Conservation (phyloP, 2,329 filamentous ascomycete genomes). For the Eurotiales sp. region DNA sequence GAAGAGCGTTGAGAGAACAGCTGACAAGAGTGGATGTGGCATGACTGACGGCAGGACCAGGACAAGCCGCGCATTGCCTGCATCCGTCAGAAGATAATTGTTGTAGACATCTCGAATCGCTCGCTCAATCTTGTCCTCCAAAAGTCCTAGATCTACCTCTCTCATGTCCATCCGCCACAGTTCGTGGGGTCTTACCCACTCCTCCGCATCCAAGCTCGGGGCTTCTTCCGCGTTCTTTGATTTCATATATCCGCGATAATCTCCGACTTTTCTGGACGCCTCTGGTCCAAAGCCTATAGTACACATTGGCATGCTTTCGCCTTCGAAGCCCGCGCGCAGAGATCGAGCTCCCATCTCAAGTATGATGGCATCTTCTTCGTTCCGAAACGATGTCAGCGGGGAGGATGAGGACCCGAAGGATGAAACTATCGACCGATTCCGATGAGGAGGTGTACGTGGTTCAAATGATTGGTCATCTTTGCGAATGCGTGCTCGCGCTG, state of each 20-base stretch:
- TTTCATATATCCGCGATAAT: slow-evolving; percentile 69
- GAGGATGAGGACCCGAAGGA: slow-evolving; percentile 53
- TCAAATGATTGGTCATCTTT: slow-evolving; percentile 22
- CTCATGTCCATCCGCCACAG: slow-evolving; percentile 76
- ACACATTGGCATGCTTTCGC: slow-evolving; percentile 72
- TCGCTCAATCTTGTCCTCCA: slow-evolving; percentile 83
- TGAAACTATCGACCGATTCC: slow-evolving; percentile 47
- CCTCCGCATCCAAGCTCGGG: slow-evolving; percentile 8
- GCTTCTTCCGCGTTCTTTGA: slow-evolving; percentile 26
- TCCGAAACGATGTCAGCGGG: slow-evolving; percentile 54
- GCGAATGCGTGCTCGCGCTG: slow-evolving; percentile 21
- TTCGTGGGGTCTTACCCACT: slow-evolving; percentile 54
- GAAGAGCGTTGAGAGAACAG: slow-evolving; percentile 74
- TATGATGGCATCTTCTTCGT: slow-evolving; percentile 80
- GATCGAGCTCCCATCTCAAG: slow-evolving; percentile 78
- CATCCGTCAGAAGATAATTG: slow-evolving; percentile 60
- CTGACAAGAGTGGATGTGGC: slow-evolving; percentile 72
- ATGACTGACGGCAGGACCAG: slow-evolving; percentile 74
- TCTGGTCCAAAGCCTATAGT: slow-evolving; percentile 70
- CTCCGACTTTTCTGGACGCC: slow-evolving; percentile 71
- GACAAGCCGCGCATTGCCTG: slow-evolving; percentile 69
- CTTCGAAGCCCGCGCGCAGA: slow-evolving; percentile 79
- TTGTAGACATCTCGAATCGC: slow-evolving; percentile 76
- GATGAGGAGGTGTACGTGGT: slow-evolving; percentile 58
- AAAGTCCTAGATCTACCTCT: slow-evolving; percentile 68